Evolutionary conservation across 352 stramenopile genomes (phyloP), one percentile per base, ranked within the genome.

Genomic region (Phytophthora sp.): DNA sequence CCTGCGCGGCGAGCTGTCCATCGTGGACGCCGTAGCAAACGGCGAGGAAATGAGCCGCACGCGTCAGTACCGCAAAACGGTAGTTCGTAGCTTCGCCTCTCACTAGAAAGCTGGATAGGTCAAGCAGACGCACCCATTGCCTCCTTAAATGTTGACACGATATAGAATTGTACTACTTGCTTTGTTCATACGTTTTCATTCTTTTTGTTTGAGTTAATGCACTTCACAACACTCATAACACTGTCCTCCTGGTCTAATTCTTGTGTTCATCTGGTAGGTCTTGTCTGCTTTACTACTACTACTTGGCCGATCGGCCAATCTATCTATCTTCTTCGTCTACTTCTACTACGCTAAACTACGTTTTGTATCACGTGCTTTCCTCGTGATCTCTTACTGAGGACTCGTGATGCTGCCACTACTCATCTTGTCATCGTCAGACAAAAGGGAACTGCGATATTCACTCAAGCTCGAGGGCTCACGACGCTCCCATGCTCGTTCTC

Each of bases 1-100:
- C 43, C 55, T 96, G 50, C 86, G 88, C 12, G 88, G 88, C 17
- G 88, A 96, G 46, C 68, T 96, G 21, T 92, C 82, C 27, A 73
- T 93, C 51, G 78, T 91, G 26, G 79, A 93, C 60, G 79, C 83
- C 21, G 64, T 89, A 55, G 71, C 70, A 23, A 77, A 79, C 39
- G 79, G 74, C 21, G 82, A 91, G 45, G 84, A 93, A 37, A 69
- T 91, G 62, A 83, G 72, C 41, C 82, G 72, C 61, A 79, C 73
- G 28, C 75, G 73, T 10, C 77, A 89, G 69, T 87, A 86, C 64
- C 78, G 82, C 60, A 89, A 90, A 68, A 89, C 81, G 5, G 79
- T 93, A 31, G 82, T 91, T 51, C 87, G 83, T 52, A 88, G 77
- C 69, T 92, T 92, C 68, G 81, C 76, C 24, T 76, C 75, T 55